These are phyloP conservation scores for Gossypium stocksii DNA, from an alignment of 345 rosid genomes.

Conservation along the genomic window DNA sequence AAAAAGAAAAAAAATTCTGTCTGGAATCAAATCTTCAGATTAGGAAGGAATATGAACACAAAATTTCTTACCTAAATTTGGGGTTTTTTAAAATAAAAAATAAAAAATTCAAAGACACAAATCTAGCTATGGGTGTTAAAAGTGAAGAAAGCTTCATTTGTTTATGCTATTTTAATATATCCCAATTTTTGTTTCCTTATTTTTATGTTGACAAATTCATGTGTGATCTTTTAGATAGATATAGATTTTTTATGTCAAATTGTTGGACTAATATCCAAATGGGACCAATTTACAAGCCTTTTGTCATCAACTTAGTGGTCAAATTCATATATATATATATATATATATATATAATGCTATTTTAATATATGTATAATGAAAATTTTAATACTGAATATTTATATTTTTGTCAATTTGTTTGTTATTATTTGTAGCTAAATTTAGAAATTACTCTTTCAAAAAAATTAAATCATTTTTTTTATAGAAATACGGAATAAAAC, in stretches of 20 bases:
- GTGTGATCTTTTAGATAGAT: neutral
- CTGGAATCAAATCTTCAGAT: conserved; percentile 23
- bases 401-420: no score
- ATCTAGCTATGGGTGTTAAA: neutral
- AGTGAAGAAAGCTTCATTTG: neutral
- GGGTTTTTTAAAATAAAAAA: no score
- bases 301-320: neutral
- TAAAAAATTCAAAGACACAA: no score
- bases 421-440: no score
- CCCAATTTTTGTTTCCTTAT: no score
- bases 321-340: neutral
- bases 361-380: no score
- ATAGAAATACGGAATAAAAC: accelerated
- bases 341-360: neutral
- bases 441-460: no score
- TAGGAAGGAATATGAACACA: conserved; percentile 1
- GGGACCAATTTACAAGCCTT: neutral
- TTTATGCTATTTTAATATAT: neutral
- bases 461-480: no score
- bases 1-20: neutral
- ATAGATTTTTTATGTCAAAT: neutral
- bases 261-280: neutral
- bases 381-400: no score
- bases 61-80: neutral
- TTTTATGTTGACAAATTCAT: neutral